Evolutionary conservation across 306 rosid species (phyloP).

Genomic region (Vigna mungo): DNA sequence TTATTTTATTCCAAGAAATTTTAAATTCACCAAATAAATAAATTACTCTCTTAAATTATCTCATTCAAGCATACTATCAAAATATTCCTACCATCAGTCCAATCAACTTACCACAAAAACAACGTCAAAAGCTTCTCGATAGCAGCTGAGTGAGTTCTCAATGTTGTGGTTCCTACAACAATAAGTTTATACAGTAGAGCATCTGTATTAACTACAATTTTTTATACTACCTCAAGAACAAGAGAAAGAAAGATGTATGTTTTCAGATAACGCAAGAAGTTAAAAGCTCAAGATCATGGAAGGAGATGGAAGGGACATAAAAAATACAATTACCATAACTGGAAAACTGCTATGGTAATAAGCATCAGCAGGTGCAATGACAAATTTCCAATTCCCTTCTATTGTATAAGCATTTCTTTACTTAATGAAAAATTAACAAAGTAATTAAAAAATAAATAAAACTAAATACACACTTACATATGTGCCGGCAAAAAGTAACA

Average conservation of each 20-base stretch:
- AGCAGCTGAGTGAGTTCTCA: conserved; percentile 74
- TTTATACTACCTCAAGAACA: background rate
- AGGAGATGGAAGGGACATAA: background rate
- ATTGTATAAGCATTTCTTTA: background rate
- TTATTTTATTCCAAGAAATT: no score
- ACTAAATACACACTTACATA: background rate
- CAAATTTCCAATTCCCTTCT: background rate
- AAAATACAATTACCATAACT: conserved; percentile 18
- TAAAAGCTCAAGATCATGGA: background rate
- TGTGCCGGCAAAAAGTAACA: background rate
- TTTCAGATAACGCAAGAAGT: background rate
- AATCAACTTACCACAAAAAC: conserved; percentile 78
- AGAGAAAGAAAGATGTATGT: background rate
- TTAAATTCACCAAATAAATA: no score
- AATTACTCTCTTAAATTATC: no score
- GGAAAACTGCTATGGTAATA: background rate
- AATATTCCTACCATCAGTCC: background rate
- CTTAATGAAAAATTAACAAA: no score
- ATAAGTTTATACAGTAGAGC: conserved; percentile 36
- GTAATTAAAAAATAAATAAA: background rate
- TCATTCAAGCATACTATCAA: background rate
- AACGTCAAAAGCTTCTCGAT: conserved; percentile 74
- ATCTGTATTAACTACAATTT: conserved; percentile 17
- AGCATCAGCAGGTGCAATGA: background rate
- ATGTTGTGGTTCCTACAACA: conserved; percentile 79